These are phyloP conservation scores for Vinca minor DNA, from an alignment of 257 asterid genomes.

Conservation along the genomic window DNA sequence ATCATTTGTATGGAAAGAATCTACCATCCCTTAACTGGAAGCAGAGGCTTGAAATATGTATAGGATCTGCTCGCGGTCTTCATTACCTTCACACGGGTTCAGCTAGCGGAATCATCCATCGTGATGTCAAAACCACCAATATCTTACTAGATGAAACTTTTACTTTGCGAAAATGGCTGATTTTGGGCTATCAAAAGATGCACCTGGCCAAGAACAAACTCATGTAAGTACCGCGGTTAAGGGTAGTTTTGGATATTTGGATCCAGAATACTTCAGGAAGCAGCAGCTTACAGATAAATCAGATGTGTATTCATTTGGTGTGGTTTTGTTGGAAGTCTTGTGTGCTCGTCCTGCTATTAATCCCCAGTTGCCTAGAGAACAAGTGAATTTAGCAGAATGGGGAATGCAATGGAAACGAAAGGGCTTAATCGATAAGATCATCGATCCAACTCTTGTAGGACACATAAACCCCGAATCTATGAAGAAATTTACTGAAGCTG, in stretches of 20 bases:
- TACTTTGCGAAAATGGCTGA: slow-evolving; percentile 89
- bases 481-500: slow-evolving; percentile 74
- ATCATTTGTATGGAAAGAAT: slow-evolving; percentile 62
- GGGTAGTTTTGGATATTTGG: slow-evolving; percentile 90
- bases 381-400: slow-evolving; percentile 93
- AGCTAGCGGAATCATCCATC: slow-evolving; percentile 73
- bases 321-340: slow-evolving; percentile 59
- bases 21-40: slow-evolving; percentile 53
- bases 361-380: slow-evolving; percentile 76
- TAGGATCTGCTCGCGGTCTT: slow-evolving; percentile 87
- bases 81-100: slow-evolving; percentile 95
- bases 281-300: slow-evolving; percentile 83
- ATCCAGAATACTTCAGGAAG: slow-evolving; percentile 83
- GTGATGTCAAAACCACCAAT: slow-evolving; percentile 83
- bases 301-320: slow-evolving; percentile 86
- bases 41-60: slow-evolving; percentile 71
- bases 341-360: slow-evolving; percentile 81
- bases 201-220: slow-evolving; percentile 43
- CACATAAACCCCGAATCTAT: slow-evolving; percentile 62
- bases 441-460: slow-evolving; percentile 58
- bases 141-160: slow-evolving; percentile 65
- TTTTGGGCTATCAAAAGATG: slow-evolving; percentile 84
- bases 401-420: slow-evolving; percentile 90
- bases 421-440: slow-evolving; percentile 67
- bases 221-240: slow-evolving; percentile 94